Conservation (phyloP, 148 eudicot species). For the Rhododendron griersonianum region DNA sequence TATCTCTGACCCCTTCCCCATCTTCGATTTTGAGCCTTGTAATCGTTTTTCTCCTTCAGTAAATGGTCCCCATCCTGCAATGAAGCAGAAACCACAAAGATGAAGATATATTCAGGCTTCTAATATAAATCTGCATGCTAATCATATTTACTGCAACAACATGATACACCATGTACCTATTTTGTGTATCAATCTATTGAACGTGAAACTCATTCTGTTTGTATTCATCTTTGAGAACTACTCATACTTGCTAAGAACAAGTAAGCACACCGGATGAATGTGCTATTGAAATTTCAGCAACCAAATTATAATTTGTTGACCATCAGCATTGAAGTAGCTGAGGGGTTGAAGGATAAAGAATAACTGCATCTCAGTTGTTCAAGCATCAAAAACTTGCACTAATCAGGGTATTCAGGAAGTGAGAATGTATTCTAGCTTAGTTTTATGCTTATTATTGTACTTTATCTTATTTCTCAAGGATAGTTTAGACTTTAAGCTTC, state of each 20-base stretch:
- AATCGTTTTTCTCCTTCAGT: conserved; percentile 44
- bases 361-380: background rate
- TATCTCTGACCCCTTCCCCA: conserved; percentile 52
- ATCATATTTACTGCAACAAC: background rate
- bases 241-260: background rate
- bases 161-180: background rate
- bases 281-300: background rate
- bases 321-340: background rate
- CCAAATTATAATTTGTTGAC: background rate
- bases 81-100: background rate
- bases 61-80: conserved; percentile 32
- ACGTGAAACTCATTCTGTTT: background rate
- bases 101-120: background rate
- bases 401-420: background rate
- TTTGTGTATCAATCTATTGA: background rate
- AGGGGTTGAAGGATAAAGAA: background rate
- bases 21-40: conserved; percentile 43
- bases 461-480: no score
- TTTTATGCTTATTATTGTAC: no score
- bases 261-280: background rate
- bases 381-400: background rate
- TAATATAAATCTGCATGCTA: background rate
- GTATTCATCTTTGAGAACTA: background rate
- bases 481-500: no score
- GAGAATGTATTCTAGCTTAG: background rate